phyloP scores from a whole-genome alignment of 768 basidiomycete species.

The Boletus rubroflammeus region DNA sequence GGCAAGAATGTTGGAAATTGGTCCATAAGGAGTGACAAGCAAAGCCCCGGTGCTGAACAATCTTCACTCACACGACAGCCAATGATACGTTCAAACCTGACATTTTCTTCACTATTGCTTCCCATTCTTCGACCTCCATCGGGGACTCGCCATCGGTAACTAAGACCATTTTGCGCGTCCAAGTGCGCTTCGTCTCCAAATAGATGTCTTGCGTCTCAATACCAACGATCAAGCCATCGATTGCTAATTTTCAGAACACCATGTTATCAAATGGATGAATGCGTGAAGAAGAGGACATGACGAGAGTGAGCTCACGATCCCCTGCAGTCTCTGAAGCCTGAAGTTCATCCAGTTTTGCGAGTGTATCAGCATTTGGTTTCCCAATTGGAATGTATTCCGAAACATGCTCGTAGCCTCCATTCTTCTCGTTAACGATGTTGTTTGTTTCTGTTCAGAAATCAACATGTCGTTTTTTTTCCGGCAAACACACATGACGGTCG shows the following conservation, averaged over 20 bases:
- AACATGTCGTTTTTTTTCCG: background rate
- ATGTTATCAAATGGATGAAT: background rate
- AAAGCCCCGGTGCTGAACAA: background rate
- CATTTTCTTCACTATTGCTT: constrained; percentile 63
- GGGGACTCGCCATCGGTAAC: constrained; percentile 83
- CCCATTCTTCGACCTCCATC: constrained; percentile 74
- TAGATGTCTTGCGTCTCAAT: constrained; percentile 73
- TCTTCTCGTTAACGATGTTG: constrained; percentile 57
- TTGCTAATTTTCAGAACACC: constrained; percentile 42
- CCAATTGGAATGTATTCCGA: constrained; percentile 65
- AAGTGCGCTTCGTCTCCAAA: constrained; percentile 68
- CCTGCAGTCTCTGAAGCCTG: constrained; percentile 53
- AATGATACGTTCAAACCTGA: constrained; percentile 53
- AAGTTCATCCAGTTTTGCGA: constrained; percentile 62
- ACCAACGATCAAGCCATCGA: constrained; percentile 85
- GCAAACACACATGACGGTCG: background rate
- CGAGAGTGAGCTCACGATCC: constrained; percentile 50
- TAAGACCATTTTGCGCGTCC: constrained; percentile 80
- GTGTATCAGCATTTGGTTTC: constrained; percentile 60
- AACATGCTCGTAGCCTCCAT: constrained; percentile 73
- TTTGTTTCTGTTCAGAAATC: constrained; percentile 47
- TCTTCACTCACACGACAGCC: constrained; percentile 62
- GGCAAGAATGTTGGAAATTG: background rate
- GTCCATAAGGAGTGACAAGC: background rate
- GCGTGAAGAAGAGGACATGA: background rate